These are phyloP conservation scores for Schizopora paradoxa DNA, from an alignment of 1,284 basidiomycete genomes.

Conservation along the genomic window DNA sequence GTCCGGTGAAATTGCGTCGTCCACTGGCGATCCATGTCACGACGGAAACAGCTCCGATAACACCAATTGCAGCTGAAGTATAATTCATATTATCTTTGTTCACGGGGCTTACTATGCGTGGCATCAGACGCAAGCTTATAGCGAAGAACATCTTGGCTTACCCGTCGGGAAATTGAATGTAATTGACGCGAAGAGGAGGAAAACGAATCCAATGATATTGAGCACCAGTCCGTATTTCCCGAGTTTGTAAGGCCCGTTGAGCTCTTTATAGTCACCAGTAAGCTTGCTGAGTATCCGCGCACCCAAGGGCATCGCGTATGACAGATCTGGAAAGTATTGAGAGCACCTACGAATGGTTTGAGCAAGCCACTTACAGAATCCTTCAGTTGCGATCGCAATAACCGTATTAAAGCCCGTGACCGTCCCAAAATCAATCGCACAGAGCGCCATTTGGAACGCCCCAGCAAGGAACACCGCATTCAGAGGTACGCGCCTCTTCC, in stretches of 20 bases:
- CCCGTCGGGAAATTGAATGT: constrained; percentile 18
- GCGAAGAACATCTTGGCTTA: neutral
- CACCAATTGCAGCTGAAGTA: constrained; percentile 15
- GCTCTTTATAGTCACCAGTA: constrained; percentile 7
- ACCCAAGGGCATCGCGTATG: constrained; percentile 15
- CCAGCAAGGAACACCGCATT: constrained; percentile 15
- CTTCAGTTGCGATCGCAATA: constrained; percentile 16
- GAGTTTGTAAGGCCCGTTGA: constrained; percentile 14
- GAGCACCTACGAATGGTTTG: neutral
- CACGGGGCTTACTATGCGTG: constrained; percentile 12
- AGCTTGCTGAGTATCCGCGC: constrained; percentile 11
- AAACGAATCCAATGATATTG: constrained; percentile 14
- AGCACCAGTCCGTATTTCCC: constrained; percentile 7
- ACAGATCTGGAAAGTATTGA: constrained; percentile 9
- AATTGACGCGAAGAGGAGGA: constrained; percentile 17
- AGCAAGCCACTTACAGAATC: constrained; percentile 14
- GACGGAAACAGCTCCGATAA: constrained; percentile 12
- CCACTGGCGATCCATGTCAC: constrained; percentile 16
- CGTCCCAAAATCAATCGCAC: constrained; percentile 17
- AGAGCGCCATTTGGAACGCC: constrained; percentile 12
- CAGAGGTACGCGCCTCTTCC: constrained; percentile 7
- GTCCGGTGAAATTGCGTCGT: constrained; percentile 11
- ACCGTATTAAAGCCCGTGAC: constrained; percentile 17
- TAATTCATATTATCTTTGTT: constrained; percentile 17
- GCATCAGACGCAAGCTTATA: neutral